Evolutionary conservation across 108 stramenopile species (phyloP).

Genomic region (Nitzschia palea): DNA sequence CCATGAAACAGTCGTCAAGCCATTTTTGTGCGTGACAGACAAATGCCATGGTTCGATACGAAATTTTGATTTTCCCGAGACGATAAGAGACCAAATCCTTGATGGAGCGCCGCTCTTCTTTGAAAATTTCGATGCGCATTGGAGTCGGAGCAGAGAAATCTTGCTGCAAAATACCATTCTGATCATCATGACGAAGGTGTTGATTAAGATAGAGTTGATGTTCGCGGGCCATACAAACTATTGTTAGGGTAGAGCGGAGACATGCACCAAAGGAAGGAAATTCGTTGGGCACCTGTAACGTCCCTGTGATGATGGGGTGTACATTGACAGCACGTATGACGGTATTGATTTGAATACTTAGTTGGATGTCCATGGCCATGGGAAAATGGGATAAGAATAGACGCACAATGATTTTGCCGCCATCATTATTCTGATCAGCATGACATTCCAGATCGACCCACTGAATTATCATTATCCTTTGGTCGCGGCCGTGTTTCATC

Average conservation of each 20-base stretch:
- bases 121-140: too few species aligned
- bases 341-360: slow-evolving; percentile 56
- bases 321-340: slow-evolving; percentile 68
- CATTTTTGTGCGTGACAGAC: background rate
- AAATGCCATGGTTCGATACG: background rate
- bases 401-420: background rate
- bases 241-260: slow-evolving; percentile 63
- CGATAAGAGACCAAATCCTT: background rate
- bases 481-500: background rate
- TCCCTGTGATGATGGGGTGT: slow-evolving; percentile 36
- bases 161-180: too few species aligned
- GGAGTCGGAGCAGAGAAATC: too few species aligned
- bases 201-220: too few species aligned
- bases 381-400: slow-evolving; percentile 51
- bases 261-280: slow-evolving; percentile 52
- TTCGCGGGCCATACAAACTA: slow-evolving; percentile 9
- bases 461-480: background rate
- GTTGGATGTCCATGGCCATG: slow-evolving; percentile 39
- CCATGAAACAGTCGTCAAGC: background rate
- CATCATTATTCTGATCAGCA: background rate
- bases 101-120: background rate
- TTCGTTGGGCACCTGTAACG: slow-evolving; percentile 1
- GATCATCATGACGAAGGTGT: too few species aligned
- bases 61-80: background rate
- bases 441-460: background rate